Base-by-base conservation (phyloP, 1,284 basidiomycete genomes). In the Hortiboletus rubellus region DNA sequence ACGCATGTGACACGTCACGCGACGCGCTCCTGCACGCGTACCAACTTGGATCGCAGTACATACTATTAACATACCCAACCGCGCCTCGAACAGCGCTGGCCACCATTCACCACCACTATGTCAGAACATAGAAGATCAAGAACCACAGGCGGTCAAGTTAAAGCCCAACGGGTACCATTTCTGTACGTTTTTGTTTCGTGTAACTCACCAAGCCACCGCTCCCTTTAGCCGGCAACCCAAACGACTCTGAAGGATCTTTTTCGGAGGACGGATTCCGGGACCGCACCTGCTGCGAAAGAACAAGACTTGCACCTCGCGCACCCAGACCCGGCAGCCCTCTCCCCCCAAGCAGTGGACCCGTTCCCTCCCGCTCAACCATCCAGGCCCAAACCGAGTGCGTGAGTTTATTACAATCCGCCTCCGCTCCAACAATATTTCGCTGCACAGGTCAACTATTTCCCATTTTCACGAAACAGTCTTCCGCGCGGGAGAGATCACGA, bases 1-100 rank as follows among this genome's bases (percentile, higher is more conserved):
- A 41, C 37, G 38, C 30, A 51, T 50, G 68, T 67, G 64, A 70
- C 60, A 51, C 6, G 68, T 70, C 63, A 71, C 69, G 67, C 60
- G 61, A 65, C 61, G 66, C 66, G 62, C 41, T 57, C 50, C 46
- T n/a, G 4, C 41, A 52, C 54, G 62, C 56, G 49, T 49, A 42
- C 27, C 34, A 17, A 36, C 27, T 17, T 43, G 7, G 40, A 37
- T 42, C 24, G 36, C 52, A 15, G 6, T 36, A 17, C n/a, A 5
- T 5, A 27, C 27, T 27, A 27, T 27, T 24, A 15, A 22, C 37
- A 55, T 24, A 43, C 42, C 14, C 45, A 7, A 42, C 52, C 27
- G 5, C 30, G 22, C 3, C 38, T 50, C 18, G 42, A 36, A 46
- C 48, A 3, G 34, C 14, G 22, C 50, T 36, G 52, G 15, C 30